These are phyloP conservation scores for Moesziomyces antarcticus DNA, from an alignment of 1,284 basidiomycete genomes.

Conservation along the genomic window DNA sequence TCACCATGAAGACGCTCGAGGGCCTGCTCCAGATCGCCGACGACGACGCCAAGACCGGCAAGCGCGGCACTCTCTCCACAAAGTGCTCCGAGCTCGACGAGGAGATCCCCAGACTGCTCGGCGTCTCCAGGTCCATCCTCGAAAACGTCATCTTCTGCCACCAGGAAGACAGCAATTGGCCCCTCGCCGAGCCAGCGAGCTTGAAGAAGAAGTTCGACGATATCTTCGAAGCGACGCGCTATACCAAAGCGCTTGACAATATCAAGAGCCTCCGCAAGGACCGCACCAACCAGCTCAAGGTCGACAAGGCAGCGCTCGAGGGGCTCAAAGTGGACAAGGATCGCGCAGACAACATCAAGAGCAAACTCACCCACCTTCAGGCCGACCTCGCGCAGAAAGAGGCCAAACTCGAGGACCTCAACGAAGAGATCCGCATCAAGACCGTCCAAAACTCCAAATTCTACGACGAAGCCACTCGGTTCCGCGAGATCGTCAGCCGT, in stretches of 20 bases:
- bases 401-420: conserved; percentile 53
- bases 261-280: conserved; percentile 86
- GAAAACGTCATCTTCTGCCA: conserved; percentile 99
- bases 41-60: conserved; percentile 73
- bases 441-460: conserved; percentile 82
- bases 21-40: conserved; percentile 84
- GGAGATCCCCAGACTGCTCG: conserved; percentile 85
- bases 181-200: conserved; percentile 86
- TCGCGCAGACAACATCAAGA: conserved; percentile 76
- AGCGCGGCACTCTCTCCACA: conserved; percentile 61
- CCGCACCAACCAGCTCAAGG: conserved; percentile 86
- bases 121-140: conserved; percentile 94
- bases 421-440: conserved; percentile 68
- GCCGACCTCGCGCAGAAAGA: conserved; percentile 54
- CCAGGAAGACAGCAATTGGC: conserved; percentile 99
- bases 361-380: conserved; percentile 50
- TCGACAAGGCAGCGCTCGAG: conserved; percentile 87
- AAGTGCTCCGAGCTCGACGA: conserved; percentile 81
- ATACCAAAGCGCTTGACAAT: conserved; percentile 91
- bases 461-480: conserved; percentile 83
- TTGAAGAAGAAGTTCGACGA: conserved; percentile 99
- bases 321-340: conserved; percentile 84
- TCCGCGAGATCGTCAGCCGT: conserved; percentile 82
- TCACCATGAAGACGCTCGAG: conserved; percentile 98
- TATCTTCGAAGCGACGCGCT: conserved; percentile 92